Base-by-base conservation (phyloP, 345 rosid genomes). In the Tarenaya hassleriana region DNA sequence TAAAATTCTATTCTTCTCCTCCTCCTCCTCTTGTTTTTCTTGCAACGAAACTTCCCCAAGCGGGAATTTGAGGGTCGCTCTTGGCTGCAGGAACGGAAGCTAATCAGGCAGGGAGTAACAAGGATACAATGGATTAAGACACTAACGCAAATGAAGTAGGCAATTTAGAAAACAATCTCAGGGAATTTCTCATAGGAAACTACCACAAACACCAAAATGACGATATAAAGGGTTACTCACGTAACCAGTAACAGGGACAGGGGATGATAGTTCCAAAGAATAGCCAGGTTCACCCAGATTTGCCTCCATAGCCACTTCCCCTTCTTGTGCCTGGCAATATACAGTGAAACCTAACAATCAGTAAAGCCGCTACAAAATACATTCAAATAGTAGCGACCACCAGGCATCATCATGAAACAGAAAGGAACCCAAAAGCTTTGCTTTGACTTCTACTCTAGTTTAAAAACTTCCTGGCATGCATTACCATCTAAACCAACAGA, bases 61-160 rank as follows among this genome's bases (percentile, higher is more conserved):
- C 1, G 98, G 98, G 64, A 91, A 91, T 59, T 81, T 91, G 38
- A 91, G 64, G 4, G 92, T 87, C 33, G 96, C 96, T 75, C 43
- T 79, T 10, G 98, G 98, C 98, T 91, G 68, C 73, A 66, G 17
- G 12, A 58, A 12, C 58, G 39, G 41, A 56, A 61, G 31, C 34
- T n/a, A 24, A 43, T 29, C n/a, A 11, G 34, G 35, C 42, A 32
- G 16, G 47, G 12, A 62, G 34, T 2, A 47, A 16, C 27, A 34
- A 56, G 31, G 12, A 8, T 40, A 33, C 50, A 33, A 11, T 4
- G 16, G 4, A 20, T 21, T 47, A 49, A 43, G 51, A 11, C 50
- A 2, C 29, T 24, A 24, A 24, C 3, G 29, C 29, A 24, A 24
- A 24, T 5, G 29, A 24, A n/a, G n/a, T n/a, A n/a, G n/a, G n/a